These are phyloP conservation scores for Orbilia javanica DNA, from an alignment of 2,329 filamentous ascomycete genomes.

Conservation along the genomic window DNA sequence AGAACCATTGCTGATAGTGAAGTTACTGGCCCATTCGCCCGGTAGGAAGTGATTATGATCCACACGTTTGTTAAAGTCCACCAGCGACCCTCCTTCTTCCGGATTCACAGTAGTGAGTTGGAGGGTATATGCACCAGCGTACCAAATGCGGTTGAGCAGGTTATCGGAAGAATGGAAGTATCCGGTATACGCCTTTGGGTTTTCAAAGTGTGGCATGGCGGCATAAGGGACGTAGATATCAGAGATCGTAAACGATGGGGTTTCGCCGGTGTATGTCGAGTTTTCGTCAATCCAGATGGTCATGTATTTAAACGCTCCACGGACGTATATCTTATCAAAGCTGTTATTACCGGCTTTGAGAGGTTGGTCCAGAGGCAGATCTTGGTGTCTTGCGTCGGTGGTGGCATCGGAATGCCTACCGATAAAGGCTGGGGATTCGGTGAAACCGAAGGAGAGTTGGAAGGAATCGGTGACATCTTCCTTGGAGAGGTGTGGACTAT, in stretches of 20 bases:
- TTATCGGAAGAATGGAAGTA: slow-evolving; percentile 70
- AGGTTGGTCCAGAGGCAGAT: slow-evolving; percentile 63
- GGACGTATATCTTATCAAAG: slow-evolving; percentile 64
- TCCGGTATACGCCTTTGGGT: slow-evolving; percentile 70
- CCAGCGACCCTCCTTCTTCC: slow-evolving; percentile 63
- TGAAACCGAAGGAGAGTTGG: slow-evolving; percentile 64
- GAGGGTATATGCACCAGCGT: slow-evolving; percentile 68
- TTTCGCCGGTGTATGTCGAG: slow-evolving; percentile 59
- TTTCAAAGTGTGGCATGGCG: slow-evolving; percentile 67
- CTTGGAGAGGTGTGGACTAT: slow-evolving; percentile 7
- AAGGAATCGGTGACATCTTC: slow-evolving; percentile 37
- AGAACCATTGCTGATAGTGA: slow-evolving; percentile 63
- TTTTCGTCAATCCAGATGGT: slow-evolving; percentile 63
- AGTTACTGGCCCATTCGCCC: slow-evolving; percentile 63
- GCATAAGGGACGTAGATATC: slow-evolving; percentile 66
- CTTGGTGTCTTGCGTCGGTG: slow-evolving; percentile 62
- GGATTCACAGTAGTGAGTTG: slow-evolving; percentile 65
- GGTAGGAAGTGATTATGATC: slow-evolving; percentile 33
- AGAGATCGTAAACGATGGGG: slow-evolving; percentile 63
- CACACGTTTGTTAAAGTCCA: slow-evolving; percentile 58
- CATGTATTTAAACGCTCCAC: slow-evolving; percentile 66
- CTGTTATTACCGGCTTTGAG: slow-evolving; percentile 63
- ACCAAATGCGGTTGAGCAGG: slow-evolving; percentile 69
- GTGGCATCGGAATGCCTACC: slow-evolving; percentile 64
- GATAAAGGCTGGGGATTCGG: slow-evolving; percentile 65